Percentiles rank a stretch among this genome's conserved stretches.
phyloP scores from a whole-genome alignment of 2,329 filamentous ascomycete species.

The Talaromyces verruculosus region DNA sequence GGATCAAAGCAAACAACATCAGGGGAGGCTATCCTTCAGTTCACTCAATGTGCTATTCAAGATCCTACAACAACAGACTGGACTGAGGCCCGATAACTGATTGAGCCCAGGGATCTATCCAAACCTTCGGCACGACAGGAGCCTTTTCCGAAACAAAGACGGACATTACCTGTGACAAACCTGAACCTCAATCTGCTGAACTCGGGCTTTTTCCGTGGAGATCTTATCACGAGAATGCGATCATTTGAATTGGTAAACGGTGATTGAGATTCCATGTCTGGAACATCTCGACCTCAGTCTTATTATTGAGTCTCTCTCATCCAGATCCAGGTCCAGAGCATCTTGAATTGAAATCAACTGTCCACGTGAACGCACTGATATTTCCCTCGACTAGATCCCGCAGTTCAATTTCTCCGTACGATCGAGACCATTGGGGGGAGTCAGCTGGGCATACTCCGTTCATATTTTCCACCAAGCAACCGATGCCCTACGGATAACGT shows the following conservation, averaged over 20 bases:
- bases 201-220: neutral
- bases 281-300: neutral
- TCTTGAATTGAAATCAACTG: neutral
- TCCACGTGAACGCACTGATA: constrained; percentile 3
- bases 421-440: neutral
- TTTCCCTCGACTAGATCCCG: neutral
- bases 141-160: neutral
- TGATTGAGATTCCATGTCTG: neutral
- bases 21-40: neutral
- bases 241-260: neutral
- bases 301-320: neutral
- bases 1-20: neutral
- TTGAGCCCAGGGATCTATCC: neutral
- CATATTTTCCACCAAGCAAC: constrained; percentile 2
- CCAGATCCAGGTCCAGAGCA: neutral
- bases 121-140: neutral
- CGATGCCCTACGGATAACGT: neutral
- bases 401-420: constrained; percentile 1
- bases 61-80: neutral
- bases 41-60: neutral
- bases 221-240: neutral
- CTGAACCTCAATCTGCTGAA: neutral
- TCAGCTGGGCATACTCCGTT: neutral
- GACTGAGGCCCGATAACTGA: neutral
- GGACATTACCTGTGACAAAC: neutral